phyloP scores from a whole-genome alignment of 129 eudicot species.

The Artemisia tridentata region DNA sequence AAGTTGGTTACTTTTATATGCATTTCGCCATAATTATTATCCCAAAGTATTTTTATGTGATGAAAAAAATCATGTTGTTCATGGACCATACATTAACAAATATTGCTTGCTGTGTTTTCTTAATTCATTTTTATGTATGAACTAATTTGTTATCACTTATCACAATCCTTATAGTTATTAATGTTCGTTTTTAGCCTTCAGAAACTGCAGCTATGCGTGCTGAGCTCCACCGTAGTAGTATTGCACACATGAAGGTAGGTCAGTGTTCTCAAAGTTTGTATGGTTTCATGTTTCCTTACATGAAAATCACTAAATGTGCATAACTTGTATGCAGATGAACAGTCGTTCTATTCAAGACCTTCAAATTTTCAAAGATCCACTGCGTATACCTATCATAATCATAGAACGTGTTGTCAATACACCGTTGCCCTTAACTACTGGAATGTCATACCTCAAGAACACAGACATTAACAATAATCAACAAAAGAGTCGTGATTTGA shows the following conservation, averaged over 20 bases:
- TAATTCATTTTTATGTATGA: too few relatives aligned
- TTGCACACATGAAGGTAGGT: conserved; percentile 81
- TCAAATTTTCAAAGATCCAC: conserved; percentile 75
- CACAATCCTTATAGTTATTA: background rate
- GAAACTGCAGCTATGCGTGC: conserved; percentile 74
- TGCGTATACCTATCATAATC: conserved; percentile 59
- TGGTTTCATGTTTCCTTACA: background rate
- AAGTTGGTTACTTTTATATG: background rate
- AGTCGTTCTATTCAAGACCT: conserved; percentile 74
- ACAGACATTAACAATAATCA: conserved; percentile 42
- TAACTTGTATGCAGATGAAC: conserved; percentile 56
- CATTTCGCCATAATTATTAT: background rate
- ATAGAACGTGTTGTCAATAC: conserved; percentile 65
- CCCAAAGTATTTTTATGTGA: background rate
- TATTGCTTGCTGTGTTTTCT: background rate
- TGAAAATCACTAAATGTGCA: conserved; percentile 1
- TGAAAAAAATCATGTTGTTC: background rate
- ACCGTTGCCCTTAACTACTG: conserved; percentile 45
- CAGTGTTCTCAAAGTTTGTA: background rate
- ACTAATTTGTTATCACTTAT: too few relatives aligned
- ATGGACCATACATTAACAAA: background rate
- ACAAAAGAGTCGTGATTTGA: conserved; percentile 45
- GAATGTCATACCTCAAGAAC: conserved; percentile 40
- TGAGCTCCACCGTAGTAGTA: conserved; percentile 86
- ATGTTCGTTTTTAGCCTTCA: conserved; percentile 48